Evolutionary conservation across 2,329 filamentous ascomycete genomes (phyloP), one percentile per base, ranked within the genome.

Genomic region (Ophiostoma sp.): DNA sequence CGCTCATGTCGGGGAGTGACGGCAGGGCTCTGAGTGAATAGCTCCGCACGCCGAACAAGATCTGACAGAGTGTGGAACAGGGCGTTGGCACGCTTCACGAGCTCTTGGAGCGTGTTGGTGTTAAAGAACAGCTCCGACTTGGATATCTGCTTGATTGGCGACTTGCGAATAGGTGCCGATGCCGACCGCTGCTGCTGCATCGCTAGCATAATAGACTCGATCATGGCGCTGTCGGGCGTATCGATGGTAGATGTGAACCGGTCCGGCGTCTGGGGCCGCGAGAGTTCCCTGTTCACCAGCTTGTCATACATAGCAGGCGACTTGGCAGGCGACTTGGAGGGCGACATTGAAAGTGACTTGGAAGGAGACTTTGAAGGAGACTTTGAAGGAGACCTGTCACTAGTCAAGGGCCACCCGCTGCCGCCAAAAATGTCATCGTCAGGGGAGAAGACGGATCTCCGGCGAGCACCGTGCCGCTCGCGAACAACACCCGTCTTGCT

Each of bases 391-490:
- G 74, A 67, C 23, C 77, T n/a, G 31, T 70, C 69, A 10, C 67
- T 81, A 2, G 77, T 72, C 20, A 80, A 73, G 13, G 83, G 81
- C 80, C 82, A 83, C 1, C 65, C 65, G 71, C 80, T 83, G 27
- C 83, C 79, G 31, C 84, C 87, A 76, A 90, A 90, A 20, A 90
- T 88, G 75, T 90, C 87, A 71, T 90, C 88, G 6, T 89, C 88
- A 0, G 86, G 86, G 1, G 85, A 85, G 73, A 90, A 88, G 35
- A 90, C 87, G 0, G 87, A 90, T 69, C 85, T 82, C 68, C 87
- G 81, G 52, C 86, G 82, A 4, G 82, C 80, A 1, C 80, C 81
- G 44, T 82, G 80, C 13, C 84, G 83, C 75, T 87, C 85, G 69
- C 85, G 83, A 2, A 87, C 81, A 13, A 87, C 84, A 0, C 84